Conservation (phyloP, 306 rosid species). For the Rosa lucieae region DNA sequence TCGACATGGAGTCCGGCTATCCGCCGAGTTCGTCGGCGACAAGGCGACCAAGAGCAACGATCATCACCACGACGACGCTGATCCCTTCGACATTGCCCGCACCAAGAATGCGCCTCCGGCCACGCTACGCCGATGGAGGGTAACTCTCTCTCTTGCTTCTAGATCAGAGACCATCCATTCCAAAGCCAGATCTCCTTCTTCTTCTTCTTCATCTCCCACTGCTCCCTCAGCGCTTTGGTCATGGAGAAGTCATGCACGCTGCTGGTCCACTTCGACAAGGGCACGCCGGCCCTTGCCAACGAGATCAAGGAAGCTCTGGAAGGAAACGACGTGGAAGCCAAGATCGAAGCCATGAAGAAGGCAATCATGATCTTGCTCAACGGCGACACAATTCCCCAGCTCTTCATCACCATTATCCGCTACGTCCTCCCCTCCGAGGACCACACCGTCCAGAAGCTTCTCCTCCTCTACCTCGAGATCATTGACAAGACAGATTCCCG, state of each 20-base stretch:
- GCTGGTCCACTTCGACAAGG: constrained; percentile 89
- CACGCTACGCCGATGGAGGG: too few species aligned
- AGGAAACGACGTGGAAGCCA: constrained; percentile 64
- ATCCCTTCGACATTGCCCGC: too few species aligned
- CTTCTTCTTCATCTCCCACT: too few species aligned
- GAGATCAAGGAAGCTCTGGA: constrained; percentile 89
- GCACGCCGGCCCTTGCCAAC: constrained; percentile 79
- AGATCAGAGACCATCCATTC: too few species aligned
- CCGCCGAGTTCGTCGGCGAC: too few species aligned
- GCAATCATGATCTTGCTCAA: constrained; percentile 90
- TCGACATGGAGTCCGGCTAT: too few species aligned
- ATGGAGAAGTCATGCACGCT: constrained; percentile 72
- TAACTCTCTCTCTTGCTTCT: too few species aligned
- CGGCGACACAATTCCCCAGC: constrained; percentile 88
- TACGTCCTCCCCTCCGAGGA: constrained; percentile 94
- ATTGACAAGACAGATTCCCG: constrained; percentile 84
- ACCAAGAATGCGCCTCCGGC: too few species aligned
- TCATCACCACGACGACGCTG: too few species aligned
- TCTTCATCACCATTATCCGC: constrained; percentile 89
- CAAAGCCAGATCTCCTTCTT: too few species aligned
- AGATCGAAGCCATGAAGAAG: constrained; percentile 82
- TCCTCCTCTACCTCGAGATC: constrained; percentile 90
- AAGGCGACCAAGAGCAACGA: too few species aligned
- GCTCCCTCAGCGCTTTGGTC: background rate
- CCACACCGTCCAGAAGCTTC: constrained; percentile 94